Evolutionary conservation across 2,329 filamentous ascomycete genomes (phyloP).

Genomic region (Epichloe gansuensis): DNA sequence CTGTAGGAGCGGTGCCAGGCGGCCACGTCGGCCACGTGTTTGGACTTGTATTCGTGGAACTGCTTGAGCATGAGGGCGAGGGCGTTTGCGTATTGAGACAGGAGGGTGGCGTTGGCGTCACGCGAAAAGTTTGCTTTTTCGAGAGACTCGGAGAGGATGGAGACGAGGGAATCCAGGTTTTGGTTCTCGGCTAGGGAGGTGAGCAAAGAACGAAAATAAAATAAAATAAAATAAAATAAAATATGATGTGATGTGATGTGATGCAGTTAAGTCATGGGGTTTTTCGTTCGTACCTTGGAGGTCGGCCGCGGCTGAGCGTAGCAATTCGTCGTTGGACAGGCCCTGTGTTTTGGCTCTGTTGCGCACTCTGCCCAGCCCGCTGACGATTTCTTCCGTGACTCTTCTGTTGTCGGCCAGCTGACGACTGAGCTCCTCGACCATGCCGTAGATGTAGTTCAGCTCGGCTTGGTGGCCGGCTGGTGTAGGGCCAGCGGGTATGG

Average conservation of each 20-base stretch:
- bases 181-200: slow-evolving; percentile 37
- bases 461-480: slow-evolving; percentile 57
- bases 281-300: slow-evolving; percentile 36
- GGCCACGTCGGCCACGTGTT: slow-evolving; percentile 47
- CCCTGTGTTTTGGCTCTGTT: slow-evolving; percentile 39
- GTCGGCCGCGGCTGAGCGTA: slow-evolving; percentile 41
- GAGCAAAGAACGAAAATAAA: background rate
- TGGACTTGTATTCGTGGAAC: slow-evolving; percentile 53
- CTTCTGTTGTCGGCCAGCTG: slow-evolving; percentile 49
- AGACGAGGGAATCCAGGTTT: slow-evolving; percentile 49
- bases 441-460: slow-evolving; percentile 53
- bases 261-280: background rate
- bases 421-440: slow-evolving; percentile 54
- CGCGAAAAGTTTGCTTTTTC: slow-evolving; percentile 48
- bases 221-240: too few relatives aligned
- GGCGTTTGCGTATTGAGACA: slow-evolving; percentile 44
- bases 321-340: slow-evolving; percentile 45
- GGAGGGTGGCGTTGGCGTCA: slow-evolving; percentile 45
- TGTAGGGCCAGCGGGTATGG: slow-evolving; percentile 37
- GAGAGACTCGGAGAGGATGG: slow-evolving; percentile 47
- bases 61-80: slow-evolving; percentile 47
- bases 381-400: slow-evolving; percentile 50
- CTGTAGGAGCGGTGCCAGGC: slow-evolving; percentile 56
- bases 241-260: background rate
- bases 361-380: slow-evolving; percentile 48